These are phyloP conservation scores for Cytospora piceae DNA, from an alignment of 2,329 filamentous ascomycete genomes.

Conservation along the genomic window DNA sequence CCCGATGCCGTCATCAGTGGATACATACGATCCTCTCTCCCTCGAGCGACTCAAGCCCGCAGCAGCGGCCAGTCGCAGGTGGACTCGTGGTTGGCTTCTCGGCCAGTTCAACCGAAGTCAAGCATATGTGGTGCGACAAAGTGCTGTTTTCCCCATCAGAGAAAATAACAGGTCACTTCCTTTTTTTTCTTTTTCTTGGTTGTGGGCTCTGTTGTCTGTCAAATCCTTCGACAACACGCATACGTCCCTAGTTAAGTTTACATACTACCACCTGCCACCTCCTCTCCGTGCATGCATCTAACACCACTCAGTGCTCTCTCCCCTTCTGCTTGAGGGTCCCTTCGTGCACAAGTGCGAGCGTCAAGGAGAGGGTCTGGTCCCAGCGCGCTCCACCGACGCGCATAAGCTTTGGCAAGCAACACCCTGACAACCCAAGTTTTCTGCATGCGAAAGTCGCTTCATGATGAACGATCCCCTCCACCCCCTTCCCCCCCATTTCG, in stretches of 20 bases:
- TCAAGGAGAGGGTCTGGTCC: slow-evolving; percentile 19
- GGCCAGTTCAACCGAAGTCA: slow-evolving; percentile 26
- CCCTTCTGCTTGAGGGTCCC: slow-evolving; percentile 18
- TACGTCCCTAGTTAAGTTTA: background rate
- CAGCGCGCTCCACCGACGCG: slow-evolving; percentile 18
- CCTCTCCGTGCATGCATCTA: slow-evolving; percentile 22
- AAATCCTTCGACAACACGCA: slow-evolving; percentile 15
- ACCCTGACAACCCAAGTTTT: slow-evolving; percentile 12
- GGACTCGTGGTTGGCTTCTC: slow-evolving; percentile 24
- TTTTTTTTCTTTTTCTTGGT: background rate
- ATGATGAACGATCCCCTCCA: background rate
- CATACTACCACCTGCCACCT: slow-evolving; percentile 1
- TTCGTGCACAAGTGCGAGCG: slow-evolving; percentile 24
- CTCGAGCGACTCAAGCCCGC: slow-evolving; percentile 21
- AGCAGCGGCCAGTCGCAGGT: slow-evolving; percentile 13
- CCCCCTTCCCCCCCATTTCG: slow-evolving; percentile 1
- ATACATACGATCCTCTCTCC: slow-evolving; percentile 18
- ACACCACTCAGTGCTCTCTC: slow-evolving; percentile 12
- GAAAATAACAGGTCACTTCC: slow-evolving; percentile 13
- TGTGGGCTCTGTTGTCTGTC: slow-evolving; percentile 12
- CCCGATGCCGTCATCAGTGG: slow-evolving; percentile 24
- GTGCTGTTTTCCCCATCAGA: slow-evolving; percentile 11
- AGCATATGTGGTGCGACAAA: slow-evolving; percentile 23
- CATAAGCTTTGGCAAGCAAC: background rate
- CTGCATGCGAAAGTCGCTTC: slow-evolving; percentile 15